Percentiles rank a stretch among this genome's conserved stretches.
Conservation (phyloP, 2,329 filamentous ascomycete species). For the Aspergillus persii region DNA sequence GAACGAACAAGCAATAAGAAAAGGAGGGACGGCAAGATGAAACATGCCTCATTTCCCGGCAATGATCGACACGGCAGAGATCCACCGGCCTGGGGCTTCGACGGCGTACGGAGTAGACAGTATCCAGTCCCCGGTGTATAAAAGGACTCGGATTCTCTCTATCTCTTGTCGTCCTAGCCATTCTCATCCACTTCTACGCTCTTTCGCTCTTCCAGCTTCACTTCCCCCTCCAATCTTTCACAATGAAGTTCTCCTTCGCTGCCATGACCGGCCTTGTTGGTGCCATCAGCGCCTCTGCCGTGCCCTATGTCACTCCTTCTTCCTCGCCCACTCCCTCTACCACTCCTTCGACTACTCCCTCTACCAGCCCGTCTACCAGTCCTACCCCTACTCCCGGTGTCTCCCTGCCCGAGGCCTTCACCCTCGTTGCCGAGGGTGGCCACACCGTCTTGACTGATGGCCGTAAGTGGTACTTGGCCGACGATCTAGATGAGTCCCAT, state of each 20-base stretch:
- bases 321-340: not conserved
- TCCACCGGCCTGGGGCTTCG: not conserved
- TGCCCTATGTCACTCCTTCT: conserved; percentile 4
- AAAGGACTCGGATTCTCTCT: not conserved
- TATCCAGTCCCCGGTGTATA: not conserved
- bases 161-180: not conserved
- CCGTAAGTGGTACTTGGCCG: conserved; percentile 13
- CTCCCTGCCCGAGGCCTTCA: conserved; percentile 24
- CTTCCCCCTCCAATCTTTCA: conserved; percentile 3
- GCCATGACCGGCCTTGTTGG: conserved; percentile 21
- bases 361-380: too few relatives aligned
- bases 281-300: conserved; percentile 17
- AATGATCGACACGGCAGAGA: not conserved
- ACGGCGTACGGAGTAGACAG: too few relatives aligned
- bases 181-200: not conserved
- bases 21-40: not conserved
- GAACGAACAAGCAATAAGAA: not conserved
- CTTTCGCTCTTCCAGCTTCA: not conserved
- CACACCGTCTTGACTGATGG: conserved; percentile 26
- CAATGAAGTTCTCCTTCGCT: conserved; percentile 30
- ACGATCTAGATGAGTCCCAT: not conserved
- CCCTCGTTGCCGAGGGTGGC: conserved; percentile 27
- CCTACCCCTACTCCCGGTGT: not conserved
- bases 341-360: not conserved
- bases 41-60: not conserved